These are phyloP conservation scores for Saturnispora sekii DNA, from an alignment of 805 yeast genomes.

Conservation along the genomic window DNA sequence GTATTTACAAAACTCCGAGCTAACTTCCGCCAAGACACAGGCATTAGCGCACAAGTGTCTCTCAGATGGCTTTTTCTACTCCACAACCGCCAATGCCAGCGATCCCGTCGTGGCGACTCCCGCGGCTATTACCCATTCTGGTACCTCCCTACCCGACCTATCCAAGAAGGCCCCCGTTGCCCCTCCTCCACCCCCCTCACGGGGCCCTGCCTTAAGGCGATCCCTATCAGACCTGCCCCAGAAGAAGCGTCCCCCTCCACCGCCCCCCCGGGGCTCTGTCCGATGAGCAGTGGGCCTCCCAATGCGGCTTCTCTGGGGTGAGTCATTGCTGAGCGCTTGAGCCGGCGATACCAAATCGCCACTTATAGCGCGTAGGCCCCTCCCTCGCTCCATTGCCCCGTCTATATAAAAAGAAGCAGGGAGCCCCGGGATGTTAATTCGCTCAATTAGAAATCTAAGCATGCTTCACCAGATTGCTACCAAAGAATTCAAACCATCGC, in stretches of 20 bases:
- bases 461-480: conserved; percentile 9
- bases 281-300: not conserved
- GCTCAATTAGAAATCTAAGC: not conserved
- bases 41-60: conserved; percentile 33
- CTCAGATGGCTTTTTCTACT: conserved; percentile 5
- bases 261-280: conserved; percentile 4
- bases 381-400: not conserved
- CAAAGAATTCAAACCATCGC: conserved; percentile 24
- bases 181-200: conserved; percentile 1
- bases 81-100: not conserved
- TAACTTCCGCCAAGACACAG: conserved; percentile 30
- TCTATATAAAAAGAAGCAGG: not conserved
- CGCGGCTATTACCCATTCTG: too few species aligned
- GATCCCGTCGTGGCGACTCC: not conserved
- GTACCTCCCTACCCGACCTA: not conserved
- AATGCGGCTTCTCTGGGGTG: not conserved
- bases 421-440: not conserved
- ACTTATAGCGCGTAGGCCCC: conserved; percentile 1
- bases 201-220: not conserved
- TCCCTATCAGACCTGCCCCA: not conserved
- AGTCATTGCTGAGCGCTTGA: not conserved
- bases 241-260: conserved; percentile 1
- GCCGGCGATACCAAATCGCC: not conserved
- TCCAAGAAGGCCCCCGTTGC: not conserved
- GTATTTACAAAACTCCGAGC: conserved; percentile 34